Evolutionary conservation across 1,284 basidiomycete species (phyloP).

Genomic region (Sphagnurus paluster): DNA sequence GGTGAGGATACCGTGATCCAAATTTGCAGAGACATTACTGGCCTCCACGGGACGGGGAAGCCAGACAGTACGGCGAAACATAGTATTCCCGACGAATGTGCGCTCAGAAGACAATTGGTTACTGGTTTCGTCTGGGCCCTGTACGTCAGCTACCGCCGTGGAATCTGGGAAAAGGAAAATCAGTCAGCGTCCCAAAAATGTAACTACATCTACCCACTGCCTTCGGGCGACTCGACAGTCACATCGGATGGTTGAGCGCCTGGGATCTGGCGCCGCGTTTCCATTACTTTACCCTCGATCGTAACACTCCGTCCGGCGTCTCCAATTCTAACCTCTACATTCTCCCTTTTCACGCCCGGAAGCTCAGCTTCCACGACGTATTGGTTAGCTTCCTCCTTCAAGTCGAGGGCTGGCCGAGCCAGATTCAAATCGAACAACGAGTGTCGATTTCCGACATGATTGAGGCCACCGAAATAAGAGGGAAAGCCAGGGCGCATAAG

Average conservation of each 20-base stretch:
- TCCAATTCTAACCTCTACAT: constrained; percentile 68
- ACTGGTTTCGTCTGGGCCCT: constrained; percentile 33
- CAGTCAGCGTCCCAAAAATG: neutral
- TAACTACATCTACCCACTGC: constrained; percentile 15
- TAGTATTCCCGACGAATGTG: constrained; percentile 49
- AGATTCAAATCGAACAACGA: constrained; percentile 52
- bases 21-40: constrained; percentile 58
- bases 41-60: constrained; percentile 64
- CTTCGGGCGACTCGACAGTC: constrained; percentile 13
- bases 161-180: neutral
- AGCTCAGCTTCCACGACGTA: constrained; percentile 76
- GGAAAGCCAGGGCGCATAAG: constrained; percentile 39
- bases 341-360: constrained; percentile 78
- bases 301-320: constrained; percentile 69
- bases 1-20: constrained; percentile 69
- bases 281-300: constrained; percentile 63
- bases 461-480: constrained; percentile 27
- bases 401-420: constrained; percentile 58
- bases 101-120: constrained; percentile 60
- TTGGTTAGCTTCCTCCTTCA: constrained; percentile 63
- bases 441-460: constrained; percentile 26
- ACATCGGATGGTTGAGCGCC: constrained; percentile 22
- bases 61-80: constrained; percentile 70
- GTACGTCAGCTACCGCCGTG: constrained; percentile 30
- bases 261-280: constrained; percentile 23